Base-by-base conservation (phyloP, 148 eudicot species). In the Vaccinium myrtillus region DNA sequence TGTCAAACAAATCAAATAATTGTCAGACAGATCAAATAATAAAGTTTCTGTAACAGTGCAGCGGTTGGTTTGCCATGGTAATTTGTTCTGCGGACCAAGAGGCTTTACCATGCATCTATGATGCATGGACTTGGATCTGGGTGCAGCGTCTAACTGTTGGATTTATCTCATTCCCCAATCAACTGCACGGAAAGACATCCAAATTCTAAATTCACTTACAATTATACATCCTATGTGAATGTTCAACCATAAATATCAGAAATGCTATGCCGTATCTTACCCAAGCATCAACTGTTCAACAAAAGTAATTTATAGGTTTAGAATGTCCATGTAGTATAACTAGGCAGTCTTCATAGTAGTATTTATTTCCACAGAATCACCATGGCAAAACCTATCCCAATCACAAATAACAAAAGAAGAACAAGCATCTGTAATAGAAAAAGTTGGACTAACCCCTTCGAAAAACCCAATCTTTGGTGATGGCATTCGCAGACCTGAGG, bases 391-490 rank as follows among this genome's bases (percentile, higher is more conserved):
- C 53, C 61, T 48, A 67, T 48, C 8, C 43, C 49, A 73, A 2
- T 27, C 63, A 77, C 51, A 67, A 32, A 84, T 6, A 27, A 49
- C 2, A 39, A 75, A 84, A 46, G 49, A 79, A 80, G 49, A 56
- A 55, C 55, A 81, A 77, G 58, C 77, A 75, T 36, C 65, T 50
- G 32, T 18, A 73, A 51, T 11, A 85, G 69, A 71, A 27, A 48
- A 70, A 43, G 61, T 23, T 85, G 80, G 85, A 91, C 99, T 91
- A 12, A 96, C 99, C 95, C 98, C 99, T 81, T 97, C 99, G 88
- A 97, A 97, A 87, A 89, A 97, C 30, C 99, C 98, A 65, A 94
- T 92, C 86, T 94, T 97, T 18, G 98, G 96, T 25, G 99, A 95
- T 27, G 99, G 99, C 93, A 93, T 85, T 78, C 98, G 93, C 67